These are phyloP conservation scores for Candida germanica DNA, from an alignment of 805 yeast genomes.

Conservation along the genomic window DNA sequence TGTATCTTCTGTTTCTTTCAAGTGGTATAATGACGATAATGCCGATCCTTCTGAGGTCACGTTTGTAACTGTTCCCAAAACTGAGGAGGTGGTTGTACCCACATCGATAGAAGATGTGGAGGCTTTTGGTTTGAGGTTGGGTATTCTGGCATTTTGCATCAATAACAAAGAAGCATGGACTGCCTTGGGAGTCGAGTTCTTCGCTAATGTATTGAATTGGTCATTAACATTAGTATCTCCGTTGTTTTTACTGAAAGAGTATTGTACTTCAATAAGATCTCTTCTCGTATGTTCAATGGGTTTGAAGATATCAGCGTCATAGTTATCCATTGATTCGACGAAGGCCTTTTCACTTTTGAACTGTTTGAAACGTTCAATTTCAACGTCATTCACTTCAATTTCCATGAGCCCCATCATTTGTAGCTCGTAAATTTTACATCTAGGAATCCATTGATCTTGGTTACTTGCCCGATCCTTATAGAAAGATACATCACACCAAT, in stretches of 20 bases:
- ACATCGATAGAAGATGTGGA: slow-evolving; percentile 23
- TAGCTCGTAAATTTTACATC: slow-evolving; percentile 89
- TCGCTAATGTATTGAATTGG: background rate
- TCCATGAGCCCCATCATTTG: slow-evolving; percentile 99
- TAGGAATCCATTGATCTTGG: slow-evolving; percentile 76
- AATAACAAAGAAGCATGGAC: slow-evolving; percentile 12
- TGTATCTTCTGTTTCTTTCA: slow-evolving; percentile 20
- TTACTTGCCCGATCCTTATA: slow-evolving; percentile 60
- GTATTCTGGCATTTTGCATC: slow-evolving; percentile 5
- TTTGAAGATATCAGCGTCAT: slow-evolving; percentile 59
- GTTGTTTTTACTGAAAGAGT: slow-evolving; percentile 5
- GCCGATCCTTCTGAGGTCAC: slow-evolving; percentile 29
- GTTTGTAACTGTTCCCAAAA: slow-evolving; percentile 35
- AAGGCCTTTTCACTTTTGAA: slow-evolving; percentile 37
- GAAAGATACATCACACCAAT: slow-evolving; percentile 93
- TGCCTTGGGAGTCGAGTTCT: slow-evolving; percentile 11
- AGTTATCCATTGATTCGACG: slow-evolving; percentile 60
- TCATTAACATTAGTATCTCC: background rate
- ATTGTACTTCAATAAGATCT: slow-evolving; percentile 3
- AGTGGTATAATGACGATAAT: slow-evolving; percentile 33
- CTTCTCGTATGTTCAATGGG: slow-evolving; percentile 10
- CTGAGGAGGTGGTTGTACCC: slow-evolving; percentile 32
- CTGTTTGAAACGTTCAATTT: slow-evolving; percentile 55
- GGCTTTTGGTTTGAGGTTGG: slow-evolving; percentile 9
- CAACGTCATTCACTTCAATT: slow-evolving; percentile 70